Conservation (phyloP, 2,329 filamentous ascomycete species). For the Scedosporium boydii region DNA sequence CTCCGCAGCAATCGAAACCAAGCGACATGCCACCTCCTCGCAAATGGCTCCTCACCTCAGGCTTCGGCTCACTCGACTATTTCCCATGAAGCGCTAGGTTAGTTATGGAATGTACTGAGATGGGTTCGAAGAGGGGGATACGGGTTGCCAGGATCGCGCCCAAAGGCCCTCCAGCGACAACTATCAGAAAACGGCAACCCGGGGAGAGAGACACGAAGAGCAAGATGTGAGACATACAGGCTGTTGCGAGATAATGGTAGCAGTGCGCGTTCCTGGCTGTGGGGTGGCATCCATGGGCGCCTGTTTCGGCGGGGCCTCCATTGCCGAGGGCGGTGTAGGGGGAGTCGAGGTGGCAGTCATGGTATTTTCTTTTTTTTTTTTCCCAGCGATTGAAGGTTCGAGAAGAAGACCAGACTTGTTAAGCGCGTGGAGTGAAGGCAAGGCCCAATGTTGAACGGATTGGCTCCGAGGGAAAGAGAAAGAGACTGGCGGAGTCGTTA, state of each 20-base stretch:
- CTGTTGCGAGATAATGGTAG: conserved; percentile 3
- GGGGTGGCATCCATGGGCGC: conserved; percentile 3
- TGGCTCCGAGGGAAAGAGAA: neutral
- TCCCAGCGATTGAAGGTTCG: neutral
- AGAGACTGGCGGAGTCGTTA: neutral
- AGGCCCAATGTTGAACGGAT: no score
- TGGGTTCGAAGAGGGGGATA: neutral
- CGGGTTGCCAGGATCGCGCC: neutral
- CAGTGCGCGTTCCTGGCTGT: neutral
- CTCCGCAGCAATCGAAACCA: conserved; percentile 19
- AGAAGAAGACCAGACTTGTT: neutral
- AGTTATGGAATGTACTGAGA: no score
- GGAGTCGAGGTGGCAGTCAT: neutral
- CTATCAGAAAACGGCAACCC: neutral
- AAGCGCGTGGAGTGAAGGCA: neutral
- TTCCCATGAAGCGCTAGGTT: no score
- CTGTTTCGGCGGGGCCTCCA: conserved; percentile 2
- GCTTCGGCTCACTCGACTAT: conserved; percentile 15
- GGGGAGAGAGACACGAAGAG: neutral
- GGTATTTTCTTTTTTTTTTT: neutral
- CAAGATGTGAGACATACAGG: neutral
- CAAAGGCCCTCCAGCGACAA: neutral
- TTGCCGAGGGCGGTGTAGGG: neutral
- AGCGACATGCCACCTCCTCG: conserved; percentile 18
- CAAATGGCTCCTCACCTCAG: conserved; percentile 12